Base-by-base conservation (phyloP, 768 basidiomycete species). In the Aureoboletus auriporus region DNA sequence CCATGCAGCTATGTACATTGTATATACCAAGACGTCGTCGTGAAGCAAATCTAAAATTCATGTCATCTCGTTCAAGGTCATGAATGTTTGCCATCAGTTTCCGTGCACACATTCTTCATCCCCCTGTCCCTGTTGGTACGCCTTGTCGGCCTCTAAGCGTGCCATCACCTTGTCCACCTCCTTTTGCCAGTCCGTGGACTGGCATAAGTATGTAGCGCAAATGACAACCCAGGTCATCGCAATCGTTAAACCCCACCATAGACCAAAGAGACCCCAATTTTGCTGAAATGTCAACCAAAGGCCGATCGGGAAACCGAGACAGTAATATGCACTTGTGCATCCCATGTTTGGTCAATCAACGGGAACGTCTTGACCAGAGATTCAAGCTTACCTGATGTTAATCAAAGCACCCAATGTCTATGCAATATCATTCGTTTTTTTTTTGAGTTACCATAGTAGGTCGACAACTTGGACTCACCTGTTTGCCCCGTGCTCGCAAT, bases 241-340 rank as follows among this genome's bases (percentile, higher is more conserved):
- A 11, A 83, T 60, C 0, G 85, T 86, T n/a, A 94, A 70, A 14
- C 93, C 93, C 42, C 85, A 74, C 93, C 93, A 96, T 6, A 96
- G 71, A 0, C 93, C 93, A 29, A 76, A 73, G 23, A 96, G 72
- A 2, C 76, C 77, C 65, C 83, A 74, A 41, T 75, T 62, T 6
- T 61, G 66, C 50, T 71, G 70, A 71, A 93, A 92, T 1, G 87
- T 76, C 8, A 94, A 78, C 71, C 78, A 89, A 31, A 92, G 68
- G 2, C 90, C 93, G 46, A 90, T 72, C 0, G 92, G 92, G 47
- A 93, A 83, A 29, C 89, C 89, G 47, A 93, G 70, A 47, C 86
- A 70, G 60, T 93, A 93, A 66, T 93, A 93, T 1, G 84, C 83
- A 46, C 81, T 59, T 38, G 23, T 36, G 81, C 12, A 27, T 23